Conservation (phyloP, 1,139 yeast genomes). For the Diutina rugosa region DNA sequence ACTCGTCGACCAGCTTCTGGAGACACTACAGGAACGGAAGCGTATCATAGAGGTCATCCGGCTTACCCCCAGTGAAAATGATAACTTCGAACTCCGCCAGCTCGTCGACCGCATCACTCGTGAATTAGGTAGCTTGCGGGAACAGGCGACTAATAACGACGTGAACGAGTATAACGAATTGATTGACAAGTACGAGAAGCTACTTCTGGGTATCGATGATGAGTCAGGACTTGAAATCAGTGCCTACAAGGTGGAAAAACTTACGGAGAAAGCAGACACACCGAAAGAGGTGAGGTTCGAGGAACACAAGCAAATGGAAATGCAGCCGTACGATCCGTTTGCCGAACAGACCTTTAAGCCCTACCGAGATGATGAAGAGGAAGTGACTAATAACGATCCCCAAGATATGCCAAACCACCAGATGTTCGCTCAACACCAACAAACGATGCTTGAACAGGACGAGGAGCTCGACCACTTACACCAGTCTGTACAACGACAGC, state of each 20-base stretch:
- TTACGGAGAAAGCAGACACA: background rate
- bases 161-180: constrained; percentile 6
- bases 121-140: background rate
- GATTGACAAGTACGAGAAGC: constrained; percentile 6
- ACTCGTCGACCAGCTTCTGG: constrained; percentile 16
- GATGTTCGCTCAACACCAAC: constrained; percentile 58
- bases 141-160: background rate
- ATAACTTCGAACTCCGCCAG: background rate
- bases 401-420: constrained; percentile 30
- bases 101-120: background rate
- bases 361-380: constrained; percentile 24
- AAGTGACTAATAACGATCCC: constrained; percentile 7
- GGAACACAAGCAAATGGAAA: constrained; percentile 8
- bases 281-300: constrained; percentile 19
- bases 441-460: constrained; percentile 52
- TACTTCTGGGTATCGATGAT: constrained; percentile 4
- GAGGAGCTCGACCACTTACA: constrained; percentile 44
- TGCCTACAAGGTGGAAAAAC: background rate
- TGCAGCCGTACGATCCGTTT: constrained; percentile 12
- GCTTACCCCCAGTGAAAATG: background rate
- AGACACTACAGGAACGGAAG: constrained; percentile 14
- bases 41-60: constrained; percentile 3
- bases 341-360: constrained; percentile 17
- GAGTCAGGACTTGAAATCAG: background rate
- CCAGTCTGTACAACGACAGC: constrained; percentile 50